Evolutionary conservation across 306 rosid species (phyloP).

Genomic region (Aeschynomene evenia): DNA sequence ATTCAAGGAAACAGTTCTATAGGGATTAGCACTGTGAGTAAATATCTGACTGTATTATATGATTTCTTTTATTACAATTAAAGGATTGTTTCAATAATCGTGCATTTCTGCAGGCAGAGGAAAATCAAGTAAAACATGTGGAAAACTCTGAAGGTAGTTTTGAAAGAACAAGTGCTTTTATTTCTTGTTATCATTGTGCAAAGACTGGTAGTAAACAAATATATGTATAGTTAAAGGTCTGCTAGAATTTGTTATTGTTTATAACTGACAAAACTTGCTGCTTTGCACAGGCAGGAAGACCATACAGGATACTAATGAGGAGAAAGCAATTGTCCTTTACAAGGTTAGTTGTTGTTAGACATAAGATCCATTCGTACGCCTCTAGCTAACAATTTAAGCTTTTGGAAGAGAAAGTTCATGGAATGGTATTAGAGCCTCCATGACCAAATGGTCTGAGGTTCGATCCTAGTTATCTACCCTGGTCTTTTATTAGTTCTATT

Average conservation of each 20-base stretch:
- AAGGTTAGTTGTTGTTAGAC: conserved; percentile 49
- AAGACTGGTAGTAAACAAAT: conserved; percentile 27
- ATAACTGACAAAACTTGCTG: conserved; percentile 29
- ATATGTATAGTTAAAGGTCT: background rate
- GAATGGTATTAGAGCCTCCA: too few relatives aligned
- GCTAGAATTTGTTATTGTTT: conserved; percentile 26
- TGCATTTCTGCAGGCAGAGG: conserved; percentile 65
- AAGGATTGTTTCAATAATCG: conserved; percentile 29
- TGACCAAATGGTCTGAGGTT: too few relatives aligned
- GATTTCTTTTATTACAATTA: background rate
- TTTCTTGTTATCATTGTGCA: conserved; percentile 28
- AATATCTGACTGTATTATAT: conserved; percentile 16
- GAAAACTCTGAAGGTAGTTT: conserved; percentile 64
- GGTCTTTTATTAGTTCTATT: background rate
- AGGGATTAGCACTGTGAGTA: conserved; percentile 60
- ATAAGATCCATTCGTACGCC: too few relatives aligned
- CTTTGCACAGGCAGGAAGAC: conserved; percentile 57
- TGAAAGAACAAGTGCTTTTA: conserved; percentile 12
- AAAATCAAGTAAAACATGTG: conserved; percentile 56
- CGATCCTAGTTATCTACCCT: background rate
- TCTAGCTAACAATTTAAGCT: too few relatives aligned
- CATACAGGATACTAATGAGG: conserved; percentile 64
- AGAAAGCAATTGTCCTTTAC: conserved; percentile 88
- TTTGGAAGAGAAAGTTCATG: too few relatives aligned
- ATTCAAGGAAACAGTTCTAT: conserved; percentile 82